Conservation (phyloP, 1,284 basidiomycete genomes). For the Limonomyces culmigenus region DNA sequence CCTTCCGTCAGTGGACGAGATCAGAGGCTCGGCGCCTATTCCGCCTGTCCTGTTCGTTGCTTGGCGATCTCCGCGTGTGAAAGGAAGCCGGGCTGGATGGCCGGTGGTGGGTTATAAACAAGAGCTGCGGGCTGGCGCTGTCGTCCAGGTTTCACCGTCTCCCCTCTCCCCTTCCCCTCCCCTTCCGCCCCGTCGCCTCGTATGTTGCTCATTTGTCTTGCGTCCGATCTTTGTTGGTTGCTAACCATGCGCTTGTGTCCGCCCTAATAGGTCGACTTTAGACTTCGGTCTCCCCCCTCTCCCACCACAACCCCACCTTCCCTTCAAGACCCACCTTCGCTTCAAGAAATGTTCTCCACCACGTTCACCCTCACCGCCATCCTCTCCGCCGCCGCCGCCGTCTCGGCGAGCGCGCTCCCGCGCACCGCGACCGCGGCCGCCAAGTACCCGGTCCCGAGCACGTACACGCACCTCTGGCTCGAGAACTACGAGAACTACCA, state of each 20-base stretch:
- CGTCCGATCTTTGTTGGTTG: not conserved
- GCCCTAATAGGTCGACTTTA: too few relatives aligned
- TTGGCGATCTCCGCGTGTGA: not conserved
- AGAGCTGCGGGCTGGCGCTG: not conserved
- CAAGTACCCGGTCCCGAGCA: constrained; percentile 20
- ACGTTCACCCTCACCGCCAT: constrained; percentile 34
- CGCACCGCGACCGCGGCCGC: constrained; percentile 20
- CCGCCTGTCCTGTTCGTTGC: not conserved
- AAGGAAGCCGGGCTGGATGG: not conserved
- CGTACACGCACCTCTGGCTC: constrained; percentile 15
- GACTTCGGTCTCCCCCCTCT: not conserved
- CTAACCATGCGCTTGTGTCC: too few relatives aligned
- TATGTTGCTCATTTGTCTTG: not conserved
- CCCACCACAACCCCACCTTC: not conserved
- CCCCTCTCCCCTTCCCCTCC: not conserved
- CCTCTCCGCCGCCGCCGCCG: constrained; percentile 24
- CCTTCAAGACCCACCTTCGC: not conserved
- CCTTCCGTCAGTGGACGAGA: not conserved
- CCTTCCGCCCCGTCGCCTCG: not conserved
- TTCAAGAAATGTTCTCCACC: constrained; percentile 6
- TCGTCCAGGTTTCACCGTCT: not conserved
- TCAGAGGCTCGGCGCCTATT: not conserved
- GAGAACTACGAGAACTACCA: constrained; percentile 53
- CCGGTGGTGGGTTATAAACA: not conserved
- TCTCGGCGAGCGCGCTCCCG: constrained; percentile 28